phyloP scores from a whole-genome alignment of 2,329 filamentous ascomycete genomes.

The Monosporascus sp. region DNA sequence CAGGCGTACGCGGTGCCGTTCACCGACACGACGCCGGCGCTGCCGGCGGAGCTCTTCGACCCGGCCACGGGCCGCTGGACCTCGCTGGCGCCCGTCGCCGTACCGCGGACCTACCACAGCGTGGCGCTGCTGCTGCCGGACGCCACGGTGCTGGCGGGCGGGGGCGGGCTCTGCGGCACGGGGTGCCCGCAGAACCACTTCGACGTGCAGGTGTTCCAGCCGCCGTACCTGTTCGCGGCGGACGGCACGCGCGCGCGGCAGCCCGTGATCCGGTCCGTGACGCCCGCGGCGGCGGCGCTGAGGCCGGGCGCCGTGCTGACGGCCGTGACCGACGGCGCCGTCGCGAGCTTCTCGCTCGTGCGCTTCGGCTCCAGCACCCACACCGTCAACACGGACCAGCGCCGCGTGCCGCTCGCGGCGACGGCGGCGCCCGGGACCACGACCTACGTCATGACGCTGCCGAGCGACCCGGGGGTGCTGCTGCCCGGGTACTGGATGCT shows the following conservation, averaged over 20 bases:
- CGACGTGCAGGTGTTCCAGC: constrained; percentile 44
- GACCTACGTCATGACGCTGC: constrained; percentile 32
- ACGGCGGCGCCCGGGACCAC: constrained; percentile 11
- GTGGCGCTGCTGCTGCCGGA: constrained; percentile 38
- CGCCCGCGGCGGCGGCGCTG: constrained; percentile 18
- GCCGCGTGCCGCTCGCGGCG: constrained; percentile 35
- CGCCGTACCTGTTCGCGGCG: constrained; percentile 43
- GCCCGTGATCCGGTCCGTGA: constrained; percentile 33
- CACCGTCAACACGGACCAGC: constrained; percentile 47
- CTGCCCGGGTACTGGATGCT: constrained; percentile 44
- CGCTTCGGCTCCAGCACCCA: constrained; percentile 41
- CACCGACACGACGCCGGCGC: constrained; percentile 28
- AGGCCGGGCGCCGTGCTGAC: constrained; percentile 28
- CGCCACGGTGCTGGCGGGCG: constrained; percentile 39
- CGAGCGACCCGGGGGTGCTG: constrained; percentile 36
- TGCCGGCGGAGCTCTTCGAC: constrained; percentile 36
- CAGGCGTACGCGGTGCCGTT: constrained; percentile 31
- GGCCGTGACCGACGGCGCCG: constrained; percentile 22
- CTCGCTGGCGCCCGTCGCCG: constrained; percentile 23
- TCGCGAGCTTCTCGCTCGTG: constrained; percentile 34
- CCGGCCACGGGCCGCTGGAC: constrained; percentile 30
- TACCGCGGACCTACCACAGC: constrained; percentile 38
- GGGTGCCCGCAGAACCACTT: constrained; percentile 40
- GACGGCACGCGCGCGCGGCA: constrained; percentile 30
- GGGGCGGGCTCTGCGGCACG: constrained; percentile 41